Conservation (phyloP, 257 asterid species). For the Ophiorrhiza pumila region DNA sequence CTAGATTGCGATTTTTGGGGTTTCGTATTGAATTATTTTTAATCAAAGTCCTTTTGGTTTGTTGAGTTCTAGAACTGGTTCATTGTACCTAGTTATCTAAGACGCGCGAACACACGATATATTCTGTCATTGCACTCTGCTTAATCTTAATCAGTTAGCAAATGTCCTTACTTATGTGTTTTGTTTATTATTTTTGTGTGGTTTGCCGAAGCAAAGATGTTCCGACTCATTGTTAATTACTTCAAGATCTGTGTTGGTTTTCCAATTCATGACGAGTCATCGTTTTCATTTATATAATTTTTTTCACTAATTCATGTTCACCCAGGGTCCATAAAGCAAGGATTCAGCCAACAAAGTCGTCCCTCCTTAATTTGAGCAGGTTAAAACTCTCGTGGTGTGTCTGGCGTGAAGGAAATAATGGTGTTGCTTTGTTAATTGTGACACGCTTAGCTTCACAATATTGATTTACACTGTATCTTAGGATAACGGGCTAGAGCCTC, state of each 20-base stretch:
- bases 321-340: too few relatives aligned
- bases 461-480: too few relatives aligned
- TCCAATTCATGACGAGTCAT: background rate
- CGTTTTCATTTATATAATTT: too few relatives aligned
- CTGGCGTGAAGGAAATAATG: too few relatives aligned
- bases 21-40: slow-evolving; percentile 27
- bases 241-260: background rate
- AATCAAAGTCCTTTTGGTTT: slow-evolving; percentile 20
- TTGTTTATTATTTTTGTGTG: background rate
- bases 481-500: too few relatives aligned
- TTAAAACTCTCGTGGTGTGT: too few relatives aligned
- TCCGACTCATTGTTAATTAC: background rate
- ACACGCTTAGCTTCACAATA: too few relatives aligned
- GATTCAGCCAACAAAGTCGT: too few relatives aligned
- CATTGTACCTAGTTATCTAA: slow-evolving; percentile 41
- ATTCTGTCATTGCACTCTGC: background rate
- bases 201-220: background rate
- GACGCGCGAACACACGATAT: background rate
- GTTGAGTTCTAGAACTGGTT: slow-evolving; percentile 34
- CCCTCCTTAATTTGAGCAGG: too few relatives aligned
- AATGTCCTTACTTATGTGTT: background rate
- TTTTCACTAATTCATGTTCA: too few relatives aligned
- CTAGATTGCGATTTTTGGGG: slow-evolving; percentile 58
- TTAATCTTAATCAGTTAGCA: background rate
- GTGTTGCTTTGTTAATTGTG: too few relatives aligned